Conservation (phyloP, 1,139 yeast species). For the Nakaseomyces nivariensis region DNA sequence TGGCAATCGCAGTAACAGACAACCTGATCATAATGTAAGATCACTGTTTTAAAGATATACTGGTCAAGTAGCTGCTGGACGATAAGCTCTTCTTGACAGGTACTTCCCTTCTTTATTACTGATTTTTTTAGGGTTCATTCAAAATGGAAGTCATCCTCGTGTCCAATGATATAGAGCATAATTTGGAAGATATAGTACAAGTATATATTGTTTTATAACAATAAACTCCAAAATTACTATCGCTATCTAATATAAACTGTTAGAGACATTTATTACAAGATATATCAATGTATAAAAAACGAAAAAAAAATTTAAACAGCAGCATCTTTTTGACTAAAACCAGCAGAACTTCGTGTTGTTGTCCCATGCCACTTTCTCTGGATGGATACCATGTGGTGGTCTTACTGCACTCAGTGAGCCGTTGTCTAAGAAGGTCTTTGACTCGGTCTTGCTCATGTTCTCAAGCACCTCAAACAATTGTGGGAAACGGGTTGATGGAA, state of each 20-base stretch:
- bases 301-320: neutral
- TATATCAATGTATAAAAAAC: neutral
- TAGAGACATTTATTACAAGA: neutral
- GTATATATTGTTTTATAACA: too few relatives aligned
- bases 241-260: too few relatives aligned
- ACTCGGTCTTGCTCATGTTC: constrained; percentile 11
- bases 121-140: too few relatives aligned
- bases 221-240: too few relatives aligned
- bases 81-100: too few relatives aligned
- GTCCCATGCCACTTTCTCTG: constrained; percentile 22
- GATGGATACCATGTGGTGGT: constrained; percentile 17
- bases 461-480: constrained; percentile 12
- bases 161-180: too few relatives aligned
- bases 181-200: too few relatives aligned
- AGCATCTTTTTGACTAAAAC: constrained; percentile 14
- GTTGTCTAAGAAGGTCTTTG: constrained; percentile 19
- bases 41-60: too few relatives aligned
- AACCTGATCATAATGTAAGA: neutral
- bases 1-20: neutral
- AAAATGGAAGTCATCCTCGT: too few relatives aligned
- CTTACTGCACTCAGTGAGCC: constrained; percentile 28
- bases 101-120: too few relatives aligned
- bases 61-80: too few relatives aligned
- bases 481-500: constrained; percentile 19
- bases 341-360: constrained; percentile 30